A percentile compares a stretch with the other conserved stretches of the same genome.
phyloP scores from a whole-genome alignment of 164 flowering plant genomes.

The Umbellularia californica region DNA sequence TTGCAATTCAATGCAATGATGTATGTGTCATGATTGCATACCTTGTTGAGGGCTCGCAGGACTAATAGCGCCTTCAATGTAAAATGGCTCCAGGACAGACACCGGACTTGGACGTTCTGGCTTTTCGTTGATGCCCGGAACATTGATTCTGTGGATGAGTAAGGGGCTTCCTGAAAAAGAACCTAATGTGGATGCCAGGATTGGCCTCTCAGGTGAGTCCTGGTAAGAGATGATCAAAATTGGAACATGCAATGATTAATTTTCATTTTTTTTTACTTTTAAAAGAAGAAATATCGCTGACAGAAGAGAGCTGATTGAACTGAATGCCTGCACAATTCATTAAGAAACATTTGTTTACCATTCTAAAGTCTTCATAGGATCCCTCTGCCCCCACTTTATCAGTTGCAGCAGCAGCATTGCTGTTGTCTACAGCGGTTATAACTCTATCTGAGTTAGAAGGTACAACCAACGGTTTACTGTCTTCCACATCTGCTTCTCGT shows the following conservation, averaged over 20 bases:
- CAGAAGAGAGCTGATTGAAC: neutral
- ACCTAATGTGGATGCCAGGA: slow-evolving; percentile 21
- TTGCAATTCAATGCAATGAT: too few relatives aligned
- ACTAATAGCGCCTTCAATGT: slow-evolving; percentile 60
- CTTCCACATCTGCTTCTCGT: slow-evolving; percentile 23
- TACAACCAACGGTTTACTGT: slow-evolving; percentile 15
- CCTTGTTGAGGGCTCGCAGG: slow-evolving; percentile 51
- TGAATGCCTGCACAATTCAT: neutral
- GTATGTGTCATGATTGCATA: slow-evolving; percentile 20
- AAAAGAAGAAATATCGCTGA: neutral
- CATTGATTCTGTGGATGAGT: slow-evolving; percentile 24
- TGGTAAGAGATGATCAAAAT: slow-evolving; percentile 19
- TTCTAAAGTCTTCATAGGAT: slow-evolving; percentile 18
- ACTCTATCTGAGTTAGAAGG: slow-evolving; percentile 22
- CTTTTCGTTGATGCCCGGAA: slow-evolving; percentile 20
- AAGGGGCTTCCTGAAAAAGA: slow-evolving; percentile 30
- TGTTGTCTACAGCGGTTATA: slow-evolving; percentile 14
- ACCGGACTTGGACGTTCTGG: slow-evolving; percentile 73
- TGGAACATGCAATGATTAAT: neutral
- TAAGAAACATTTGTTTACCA: slow-evolving; percentile 26
- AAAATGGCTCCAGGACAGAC: slow-evolving; percentile 79
- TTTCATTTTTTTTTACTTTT: neutral
- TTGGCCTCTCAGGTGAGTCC: slow-evolving; percentile 27
- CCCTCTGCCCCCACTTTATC: slow-evolving; percentile 20
- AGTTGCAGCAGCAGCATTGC: slow-evolving; percentile 18